These are phyloP conservation scores for Monosporozyma yasuniensis DNA, from an alignment of 805 yeast species.

Conservation along the genomic window DNA sequence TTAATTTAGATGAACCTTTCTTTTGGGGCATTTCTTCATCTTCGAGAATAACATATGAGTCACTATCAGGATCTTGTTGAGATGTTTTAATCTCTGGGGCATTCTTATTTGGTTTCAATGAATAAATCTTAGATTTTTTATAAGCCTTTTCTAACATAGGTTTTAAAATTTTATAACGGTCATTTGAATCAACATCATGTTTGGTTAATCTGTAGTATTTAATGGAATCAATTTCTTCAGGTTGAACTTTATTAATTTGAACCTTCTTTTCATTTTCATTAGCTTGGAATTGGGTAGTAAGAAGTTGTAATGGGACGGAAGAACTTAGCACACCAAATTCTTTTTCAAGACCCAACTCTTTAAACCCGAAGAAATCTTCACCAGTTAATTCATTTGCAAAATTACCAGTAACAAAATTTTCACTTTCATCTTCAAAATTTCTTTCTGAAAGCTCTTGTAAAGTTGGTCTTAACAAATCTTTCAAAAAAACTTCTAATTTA, in stretches of 20 bases:
- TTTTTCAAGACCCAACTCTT: conserved; percentile 84
- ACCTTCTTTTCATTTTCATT: conserved; percentile 53
- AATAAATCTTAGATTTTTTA: conserved; percentile 35
- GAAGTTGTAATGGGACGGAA: conserved; percentile 79
- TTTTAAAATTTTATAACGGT: conserved; percentile 42
- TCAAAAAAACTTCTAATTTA: conserved; percentile 63
- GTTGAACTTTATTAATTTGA: conserved; percentile 43
- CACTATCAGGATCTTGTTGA: conserved; percentile 15
- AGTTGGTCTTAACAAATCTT: conserved; percentile 75
- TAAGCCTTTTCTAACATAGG: conserved; percentile 42
- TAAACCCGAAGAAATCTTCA: conserved; percentile 96
- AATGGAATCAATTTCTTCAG: conserved; percentile 56
- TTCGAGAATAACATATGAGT: conserved; percentile 51
- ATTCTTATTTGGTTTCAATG: conserved; percentile 37
- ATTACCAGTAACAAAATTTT: conserved; percentile 90
- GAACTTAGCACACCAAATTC: conserved; percentile 80
- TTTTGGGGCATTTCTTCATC: conserved; percentile 82
- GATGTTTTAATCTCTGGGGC: conserved; percentile 25
- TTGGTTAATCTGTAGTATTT: conserved; percentile 45
- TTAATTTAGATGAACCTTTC: conserved; percentile 56
- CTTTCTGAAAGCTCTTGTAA: conserved; percentile 63
- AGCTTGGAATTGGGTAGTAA: conserved; percentile 50
- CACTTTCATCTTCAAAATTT: conserved; percentile 81
- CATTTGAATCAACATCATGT: conserved; percentile 41
- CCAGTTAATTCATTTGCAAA: conserved; percentile 82